Evolutionary conservation across 768 basidiomycete genomes (phyloP).

Genomic region (Cystobasidium ongulense): DNA sequence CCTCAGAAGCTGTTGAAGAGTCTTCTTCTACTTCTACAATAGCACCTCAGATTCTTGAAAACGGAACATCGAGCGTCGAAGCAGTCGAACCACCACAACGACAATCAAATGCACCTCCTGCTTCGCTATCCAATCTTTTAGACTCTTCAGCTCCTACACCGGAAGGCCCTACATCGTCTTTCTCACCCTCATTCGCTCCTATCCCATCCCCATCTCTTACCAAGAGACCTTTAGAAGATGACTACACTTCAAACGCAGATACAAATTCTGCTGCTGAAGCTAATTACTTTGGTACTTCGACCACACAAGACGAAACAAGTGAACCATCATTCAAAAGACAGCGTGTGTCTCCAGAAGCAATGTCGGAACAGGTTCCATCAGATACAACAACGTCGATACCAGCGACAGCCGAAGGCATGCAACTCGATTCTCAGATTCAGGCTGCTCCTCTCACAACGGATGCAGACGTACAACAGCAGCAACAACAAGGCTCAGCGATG

Average conservation of each 20-base stretch:
- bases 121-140: not conserved
- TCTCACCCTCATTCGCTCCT: not conserved
- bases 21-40: not conserved
- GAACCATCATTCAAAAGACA: slow-evolving; percentile 19
- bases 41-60: not conserved
- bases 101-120: not conserved
- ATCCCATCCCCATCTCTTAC: not conserved
- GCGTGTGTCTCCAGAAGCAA: not conserved
- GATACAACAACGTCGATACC: not conserved
- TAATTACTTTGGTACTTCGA: slow-evolving; percentile 6
- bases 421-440: not conserved
- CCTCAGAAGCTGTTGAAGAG: not conserved
- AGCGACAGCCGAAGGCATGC: not conserved
- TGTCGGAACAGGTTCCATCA: not conserved
- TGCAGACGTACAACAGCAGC: not conserved
- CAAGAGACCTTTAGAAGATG: slow-evolving; percentile 22
- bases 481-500: not conserved
- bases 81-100: not conserved
- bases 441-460: not conserved
- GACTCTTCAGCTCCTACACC: not conserved
- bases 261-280: not conserved
- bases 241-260: not conserved
- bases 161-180: not conserved
- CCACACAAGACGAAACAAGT: not conserved
- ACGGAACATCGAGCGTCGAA: not conserved